Conservation (phyloP, 2,329 filamentous ascomycete genomes). For the Exophiala calicioides region DNA sequence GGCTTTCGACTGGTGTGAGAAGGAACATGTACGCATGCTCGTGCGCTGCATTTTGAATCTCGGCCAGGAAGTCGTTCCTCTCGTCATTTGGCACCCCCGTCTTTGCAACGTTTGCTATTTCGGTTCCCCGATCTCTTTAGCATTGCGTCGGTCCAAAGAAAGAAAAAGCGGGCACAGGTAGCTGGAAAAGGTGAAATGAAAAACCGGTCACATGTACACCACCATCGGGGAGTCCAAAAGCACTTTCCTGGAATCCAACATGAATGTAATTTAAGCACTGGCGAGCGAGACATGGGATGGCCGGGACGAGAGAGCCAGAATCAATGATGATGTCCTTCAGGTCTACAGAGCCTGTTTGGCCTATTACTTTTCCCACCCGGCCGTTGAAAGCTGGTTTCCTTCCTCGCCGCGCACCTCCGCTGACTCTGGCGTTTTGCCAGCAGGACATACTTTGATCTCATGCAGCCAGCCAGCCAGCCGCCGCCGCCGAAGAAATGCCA, state of each 20-base stretch:
- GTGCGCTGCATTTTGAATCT: not conserved
- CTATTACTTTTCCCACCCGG: no score
- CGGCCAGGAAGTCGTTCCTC: no score
- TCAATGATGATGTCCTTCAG: not conserved
- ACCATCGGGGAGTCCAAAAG: not conserved
- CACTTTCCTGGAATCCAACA: not conserved
- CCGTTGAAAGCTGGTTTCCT: no score
- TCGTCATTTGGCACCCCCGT: no score
- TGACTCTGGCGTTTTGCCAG: no score
- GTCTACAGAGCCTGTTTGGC: no score
- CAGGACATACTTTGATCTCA: no score
- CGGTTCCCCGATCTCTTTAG: constrained; percentile 8
- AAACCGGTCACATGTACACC: not conserved
- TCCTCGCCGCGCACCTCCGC: no score
- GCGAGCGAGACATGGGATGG: not conserved
- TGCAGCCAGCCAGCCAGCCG: no score
- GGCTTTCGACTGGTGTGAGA: no score
- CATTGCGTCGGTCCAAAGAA: constrained; percentile 16
- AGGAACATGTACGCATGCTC: not conserved
- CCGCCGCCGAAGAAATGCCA: no score
- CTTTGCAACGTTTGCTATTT: not conserved
- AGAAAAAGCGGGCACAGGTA: not conserved
- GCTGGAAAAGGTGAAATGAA: not conserved
- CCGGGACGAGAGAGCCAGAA: not conserved
- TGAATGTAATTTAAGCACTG: constrained; percentile 3